Percentiles rank a stretch among this genome's conserved stretches.
Evolutionary conservation across 768 basidiomycete genomes (phyloP).

Genomic region (Tylopilus balloui): DNA sequence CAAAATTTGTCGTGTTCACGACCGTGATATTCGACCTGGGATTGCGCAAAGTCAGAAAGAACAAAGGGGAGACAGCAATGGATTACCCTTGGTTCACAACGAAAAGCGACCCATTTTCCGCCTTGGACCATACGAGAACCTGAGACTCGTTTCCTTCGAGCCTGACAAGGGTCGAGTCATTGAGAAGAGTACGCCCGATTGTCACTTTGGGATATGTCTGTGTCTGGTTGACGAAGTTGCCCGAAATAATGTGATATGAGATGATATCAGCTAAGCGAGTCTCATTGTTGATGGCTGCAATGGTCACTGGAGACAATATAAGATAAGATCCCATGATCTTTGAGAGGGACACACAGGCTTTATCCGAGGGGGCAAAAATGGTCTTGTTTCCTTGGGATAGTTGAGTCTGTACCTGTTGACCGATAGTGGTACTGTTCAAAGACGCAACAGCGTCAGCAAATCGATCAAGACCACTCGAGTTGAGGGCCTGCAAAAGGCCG

Average conservation of each 20-base stretch:
- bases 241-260: conserved; percentile 54
- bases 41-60: not conserved
- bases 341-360: conserved; percentile 46
- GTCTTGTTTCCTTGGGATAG: conserved; percentile 45
- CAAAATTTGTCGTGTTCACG: conserved; percentile 35
- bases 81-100: conserved; percentile 49
- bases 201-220: conserved; percentile 52
- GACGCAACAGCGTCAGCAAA: conserved; percentile 37
- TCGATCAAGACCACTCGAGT: conserved; percentile 36
- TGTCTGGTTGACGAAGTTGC: conserved; percentile 44
- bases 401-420: conserved; percentile 39
- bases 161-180: conserved; percentile 40
- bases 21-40: conserved; percentile 34
- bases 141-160: conserved; percentile 59
- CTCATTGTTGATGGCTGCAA: conserved; percentile 24
- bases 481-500: conserved; percentile 37
- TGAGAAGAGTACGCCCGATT: conserved; percentile 61
- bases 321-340: not conserved
- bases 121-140: conserved; percentile 46
- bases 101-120: conserved; percentile 36
- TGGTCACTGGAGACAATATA: conserved; percentile 9
- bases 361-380: conserved; percentile 54
- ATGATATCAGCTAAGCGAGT: conserved; percentile 44
- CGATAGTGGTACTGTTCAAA: conserved; percentile 43
- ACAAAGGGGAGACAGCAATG: not conserved